Percentiles rank a stretch among this genome's conserved stretches.
Evolutionary conservation across 1,284 basidiomycete species (phyloP).

Genomic region (Leccinum griseonigrum): DNA sequence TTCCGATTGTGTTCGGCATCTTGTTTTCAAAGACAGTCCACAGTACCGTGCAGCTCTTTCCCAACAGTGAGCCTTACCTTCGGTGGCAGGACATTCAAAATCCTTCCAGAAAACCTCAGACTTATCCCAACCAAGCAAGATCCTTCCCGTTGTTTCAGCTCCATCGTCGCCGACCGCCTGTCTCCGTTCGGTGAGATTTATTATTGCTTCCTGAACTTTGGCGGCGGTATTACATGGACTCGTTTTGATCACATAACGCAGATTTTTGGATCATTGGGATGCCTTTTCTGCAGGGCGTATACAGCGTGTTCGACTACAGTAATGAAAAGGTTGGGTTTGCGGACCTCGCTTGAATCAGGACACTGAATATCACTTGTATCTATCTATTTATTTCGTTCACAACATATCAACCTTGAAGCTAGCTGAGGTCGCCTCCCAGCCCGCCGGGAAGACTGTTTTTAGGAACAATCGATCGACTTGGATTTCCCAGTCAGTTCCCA

Average conservation of each 20-base stretch:
- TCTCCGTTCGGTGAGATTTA: not conserved
- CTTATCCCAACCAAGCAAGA: not conserved
- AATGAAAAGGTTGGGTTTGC: not conserved
- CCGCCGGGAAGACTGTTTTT: no score
- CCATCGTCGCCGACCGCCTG: not conserved
- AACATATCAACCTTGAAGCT: no score
- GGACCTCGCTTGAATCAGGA: not conserved
- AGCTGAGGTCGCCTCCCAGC: no score
- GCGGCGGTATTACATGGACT: not conserved
- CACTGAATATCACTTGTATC: no score
- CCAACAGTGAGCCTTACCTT: not conserved
- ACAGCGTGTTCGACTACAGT: not conserved
- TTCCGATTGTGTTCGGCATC: not conserved
- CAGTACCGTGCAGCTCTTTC: not conserved
- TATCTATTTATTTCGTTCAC: no score
- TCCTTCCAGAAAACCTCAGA: not conserved
- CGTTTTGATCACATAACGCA: not conserved
- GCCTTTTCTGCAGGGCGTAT: not conserved
- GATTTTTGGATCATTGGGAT: no score
- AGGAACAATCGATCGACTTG: no score
- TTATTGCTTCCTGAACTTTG: not conserved
- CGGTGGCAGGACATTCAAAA: not conserved
- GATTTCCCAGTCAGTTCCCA: no score
- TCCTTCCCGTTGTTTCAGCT: not conserved
- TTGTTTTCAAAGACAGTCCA: not conserved